Evolutionary conservation across 306 rosid genomes (phyloP).

Genomic region (Glycine soja): DNA sequence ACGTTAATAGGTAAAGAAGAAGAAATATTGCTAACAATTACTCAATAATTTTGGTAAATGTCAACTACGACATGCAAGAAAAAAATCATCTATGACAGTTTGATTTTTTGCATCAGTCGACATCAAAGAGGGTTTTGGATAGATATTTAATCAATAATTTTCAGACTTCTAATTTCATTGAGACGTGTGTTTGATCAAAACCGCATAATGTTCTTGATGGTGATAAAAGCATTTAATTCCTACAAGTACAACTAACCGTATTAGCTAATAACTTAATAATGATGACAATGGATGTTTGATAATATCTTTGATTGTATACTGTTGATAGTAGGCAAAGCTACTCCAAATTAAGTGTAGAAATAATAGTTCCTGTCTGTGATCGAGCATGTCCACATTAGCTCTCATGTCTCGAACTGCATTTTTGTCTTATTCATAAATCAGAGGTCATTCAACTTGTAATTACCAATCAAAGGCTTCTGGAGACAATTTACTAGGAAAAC

Average conservation of each 20-base stretch:
- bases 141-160: background rate
- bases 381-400: too few species aligned
- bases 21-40: background rate
- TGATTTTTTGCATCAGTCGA: background rate
- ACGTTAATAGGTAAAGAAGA: too few species aligned
- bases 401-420: too few species aligned
- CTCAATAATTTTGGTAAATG: background rate
- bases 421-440: too few species aligned
- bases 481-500: too few species aligned
- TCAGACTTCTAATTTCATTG: background rate
- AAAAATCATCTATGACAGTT: background rate
- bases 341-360: too few species aligned
- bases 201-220: conserved; percentile 18
- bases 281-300: background rate
- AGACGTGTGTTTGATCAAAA: conserved; percentile 16
- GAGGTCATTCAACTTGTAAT: background rate
- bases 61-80: background rate
- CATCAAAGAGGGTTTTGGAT: background rate
- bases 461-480: background rate
- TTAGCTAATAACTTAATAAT: background rate
- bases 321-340: too few species aligned
- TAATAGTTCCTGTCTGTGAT: too few species aligned
- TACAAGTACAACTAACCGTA: background rate
- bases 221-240: conserved; percentile 19
- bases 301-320: too few species aligned